phyloP scores from a whole-genome alignment of 805 yeast species.

The Yarrowia sp. region DNA sequence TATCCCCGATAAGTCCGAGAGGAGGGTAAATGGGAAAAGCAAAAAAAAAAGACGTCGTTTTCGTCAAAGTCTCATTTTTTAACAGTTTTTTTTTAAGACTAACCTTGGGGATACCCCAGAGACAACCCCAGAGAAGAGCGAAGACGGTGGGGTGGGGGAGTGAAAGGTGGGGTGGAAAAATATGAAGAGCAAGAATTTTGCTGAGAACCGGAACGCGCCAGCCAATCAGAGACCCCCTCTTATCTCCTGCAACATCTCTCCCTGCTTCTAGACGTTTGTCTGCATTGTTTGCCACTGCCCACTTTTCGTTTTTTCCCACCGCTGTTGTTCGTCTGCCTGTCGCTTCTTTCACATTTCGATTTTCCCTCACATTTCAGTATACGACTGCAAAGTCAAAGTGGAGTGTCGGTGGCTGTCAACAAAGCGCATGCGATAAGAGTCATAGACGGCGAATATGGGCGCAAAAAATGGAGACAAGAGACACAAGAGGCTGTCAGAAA shows the following conservation, averaged over 20 bases:
- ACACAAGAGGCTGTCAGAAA: neutral
- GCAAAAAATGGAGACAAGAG: neutral
- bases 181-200: no score
- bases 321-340: neutral
- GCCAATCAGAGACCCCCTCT: neutral
- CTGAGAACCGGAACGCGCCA: no score
- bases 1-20: conserved; percentile 15
- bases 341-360: conserved; percentile 1
- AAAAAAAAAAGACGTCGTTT: neutral
- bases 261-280: neutral
- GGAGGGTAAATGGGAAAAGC: conserved; percentile 6
- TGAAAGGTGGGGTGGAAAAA: conserved; percentile 1
- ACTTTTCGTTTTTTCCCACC: neutral
- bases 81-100: neutral
- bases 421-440: conserved; percentile 6
- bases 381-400: conserved; percentile 6
- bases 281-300: neutral
- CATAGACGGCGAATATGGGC: conserved; percentile 4
- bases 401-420: neutral
- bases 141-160: neutral
- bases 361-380: conserved; percentile 2
- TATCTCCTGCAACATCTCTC: neutral
- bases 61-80: no score
- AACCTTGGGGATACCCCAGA: conserved; percentile 19
- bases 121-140: conserved; percentile 18